These are phyloP conservation scores for Sugiyamaella lignohabitans DNA, from an alignment of 805 yeast species.

Conservation along the genomic window DNA sequence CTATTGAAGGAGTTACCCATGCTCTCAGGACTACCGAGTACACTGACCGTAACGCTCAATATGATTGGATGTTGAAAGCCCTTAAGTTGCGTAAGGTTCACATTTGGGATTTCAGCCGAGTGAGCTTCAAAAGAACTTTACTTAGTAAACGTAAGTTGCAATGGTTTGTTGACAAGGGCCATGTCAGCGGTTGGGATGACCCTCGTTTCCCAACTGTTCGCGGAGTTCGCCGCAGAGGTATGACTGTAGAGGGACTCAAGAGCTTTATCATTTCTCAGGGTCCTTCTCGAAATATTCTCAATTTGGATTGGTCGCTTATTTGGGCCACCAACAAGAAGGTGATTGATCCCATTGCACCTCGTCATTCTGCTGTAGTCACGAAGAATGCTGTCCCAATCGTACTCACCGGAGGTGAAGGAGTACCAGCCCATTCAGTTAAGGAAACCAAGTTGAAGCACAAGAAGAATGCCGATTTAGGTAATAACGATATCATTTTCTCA, in stretches of 20 bases:
- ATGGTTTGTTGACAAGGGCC: slow-evolving; percentile 93
- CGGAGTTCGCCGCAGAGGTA: slow-evolving; percentile 99
- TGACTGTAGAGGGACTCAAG: slow-evolving; percentile 96
- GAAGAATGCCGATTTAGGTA: slow-evolving; percentile 88
- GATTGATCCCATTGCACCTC: slow-evolving; percentile 95
- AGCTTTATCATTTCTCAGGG: slow-evolving; percentile 94
- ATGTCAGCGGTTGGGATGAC: slow-evolving; percentile 95
- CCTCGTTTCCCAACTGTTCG: slow-evolving; percentile 99
- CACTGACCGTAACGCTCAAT: slow-evolving; percentile 97
- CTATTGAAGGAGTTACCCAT: slow-evolving; percentile 95
- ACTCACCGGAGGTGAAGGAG: slow-evolving; percentile 44
- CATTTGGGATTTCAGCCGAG: slow-evolving; percentile 97
- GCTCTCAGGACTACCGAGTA: slow-evolving; percentile 97
- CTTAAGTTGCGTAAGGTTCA: slow-evolving; percentile 83
- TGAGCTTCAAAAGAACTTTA: slow-evolving; percentile 92
- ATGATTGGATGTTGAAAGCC: slow-evolving; percentile 89
- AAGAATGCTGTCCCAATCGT: slow-evolving; percentile 63
- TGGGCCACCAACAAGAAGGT: slow-evolving; percentile 98
- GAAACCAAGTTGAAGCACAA: slow-evolving; percentile 90
- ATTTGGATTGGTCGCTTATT: slow-evolving; percentile 94
- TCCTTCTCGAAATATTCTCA: slow-evolving; percentile 93
- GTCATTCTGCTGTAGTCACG: slow-evolving; percentile 74
- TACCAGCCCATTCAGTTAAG: slow-evolving; percentile 49
- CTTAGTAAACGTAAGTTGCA: slow-evolving; percentile 96
- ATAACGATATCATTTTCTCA: slow-evolving; percentile 65